phyloP scores from a whole-genome alignment of 805 yeast genomes.

The Candida patagonica region DNA sequence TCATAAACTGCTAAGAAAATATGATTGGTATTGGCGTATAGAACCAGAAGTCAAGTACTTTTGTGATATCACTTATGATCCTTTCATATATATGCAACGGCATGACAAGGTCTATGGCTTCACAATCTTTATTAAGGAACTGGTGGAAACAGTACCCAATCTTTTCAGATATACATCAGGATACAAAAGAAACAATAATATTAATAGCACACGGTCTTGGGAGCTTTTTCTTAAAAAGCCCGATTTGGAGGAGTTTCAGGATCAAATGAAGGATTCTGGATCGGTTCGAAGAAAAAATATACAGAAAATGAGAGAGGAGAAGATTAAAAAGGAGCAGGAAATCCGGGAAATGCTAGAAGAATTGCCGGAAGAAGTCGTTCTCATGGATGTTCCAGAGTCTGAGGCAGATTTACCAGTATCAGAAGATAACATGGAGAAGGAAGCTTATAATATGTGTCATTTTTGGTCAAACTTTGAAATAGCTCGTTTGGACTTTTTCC shows the following conservation, averaged over 20 bases:
- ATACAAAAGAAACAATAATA: conserved; percentile 41
- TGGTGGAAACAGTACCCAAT: conserved; percentile 73
- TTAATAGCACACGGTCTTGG: conserved; percentile 61
- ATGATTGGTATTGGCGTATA: conserved; percentile 94
- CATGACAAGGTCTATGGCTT: conserved; percentile 73
- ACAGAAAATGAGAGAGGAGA: conserved; percentile 4
- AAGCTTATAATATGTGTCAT: conserved; percentile 71
- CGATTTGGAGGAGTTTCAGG: conserved; percentile 10
- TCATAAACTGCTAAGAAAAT: conserved; percentile 60
- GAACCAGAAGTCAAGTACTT: conserved; percentile 88
- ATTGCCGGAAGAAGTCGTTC: conserved; percentile 15
- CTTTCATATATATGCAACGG: conserved; percentile 70
- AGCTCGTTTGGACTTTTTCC: conserved; percentile 70
- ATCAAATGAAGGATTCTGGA: conserved; percentile 12
- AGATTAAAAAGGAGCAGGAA: conserved; percentile 24
- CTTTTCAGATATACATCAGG: conserved; percentile 64
- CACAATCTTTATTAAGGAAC: conserved; percentile 68
- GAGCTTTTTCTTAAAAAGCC: conserved; percentile 41
- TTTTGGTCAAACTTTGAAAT: conserved; percentile 94
- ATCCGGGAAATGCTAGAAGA: conserved; percentile 7
- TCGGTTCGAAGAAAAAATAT: conserved; percentile 13
- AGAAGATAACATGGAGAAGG: conserved; percentile 39
- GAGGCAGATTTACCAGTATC: conserved; percentile 4
- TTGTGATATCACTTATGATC: conserved; percentile 89
- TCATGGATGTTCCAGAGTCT: neutral